A percentile compares a stretch with the other conserved stretches of the same genome.
phyloP scores from a whole-genome alignment of 352 stramenopile species.

The Pythium volutum region DNA sequence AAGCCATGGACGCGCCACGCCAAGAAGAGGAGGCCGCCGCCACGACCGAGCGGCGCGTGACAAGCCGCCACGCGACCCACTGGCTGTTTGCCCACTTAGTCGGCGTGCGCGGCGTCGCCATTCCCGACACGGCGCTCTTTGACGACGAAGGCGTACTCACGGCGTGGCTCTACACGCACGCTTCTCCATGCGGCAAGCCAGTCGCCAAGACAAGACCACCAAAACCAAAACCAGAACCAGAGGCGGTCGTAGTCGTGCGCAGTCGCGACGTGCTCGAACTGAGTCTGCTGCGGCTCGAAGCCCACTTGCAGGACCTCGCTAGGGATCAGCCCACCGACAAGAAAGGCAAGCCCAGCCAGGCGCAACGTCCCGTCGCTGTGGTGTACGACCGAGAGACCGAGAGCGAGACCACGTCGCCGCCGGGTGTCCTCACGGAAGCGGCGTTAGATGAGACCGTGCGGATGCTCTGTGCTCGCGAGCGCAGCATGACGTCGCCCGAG shows the following conservation, averaged over 20 bases:
- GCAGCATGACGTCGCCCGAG: slow-evolving; percentile 24
- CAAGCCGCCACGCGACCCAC: slow-evolving; percentile 25
- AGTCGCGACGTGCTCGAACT: slow-evolving; percentile 29
- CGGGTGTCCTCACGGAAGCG: slow-evolving; percentile 21
- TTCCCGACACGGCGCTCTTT: slow-evolving; percentile 42
- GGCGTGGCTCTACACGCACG: slow-evolving; percentile 27
- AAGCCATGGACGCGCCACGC: not conserved
- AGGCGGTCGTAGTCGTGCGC: slow-evolving; percentile 8
- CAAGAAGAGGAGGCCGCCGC: not conserved
- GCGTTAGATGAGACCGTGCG: slow-evolving; percentile 27
- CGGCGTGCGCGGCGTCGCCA: slow-evolving; percentile 19
- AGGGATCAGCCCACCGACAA: not conserved
- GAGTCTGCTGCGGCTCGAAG: slow-evolving; percentile 37
- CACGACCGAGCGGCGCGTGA: not conserved
- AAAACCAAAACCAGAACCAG: not conserved
- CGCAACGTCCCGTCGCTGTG: slow-evolving; percentile 14
- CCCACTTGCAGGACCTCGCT: slow-evolving; percentile 31
- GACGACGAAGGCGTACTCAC: slow-evolving; percentile 39
- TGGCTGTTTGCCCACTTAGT: slow-evolving; percentile 36
- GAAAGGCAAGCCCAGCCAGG: too few relatives aligned
- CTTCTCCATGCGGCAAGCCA: not conserved
- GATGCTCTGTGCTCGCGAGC: slow-evolving; percentile 29
- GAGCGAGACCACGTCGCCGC: not conserved
- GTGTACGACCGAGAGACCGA: slow-evolving; percentile 18
- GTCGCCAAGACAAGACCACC: not conserved